Evolutionary conservation across 768 basidiomycete genomes (phyloP).

Genomic region (Suillus subalutaceus): DNA sequence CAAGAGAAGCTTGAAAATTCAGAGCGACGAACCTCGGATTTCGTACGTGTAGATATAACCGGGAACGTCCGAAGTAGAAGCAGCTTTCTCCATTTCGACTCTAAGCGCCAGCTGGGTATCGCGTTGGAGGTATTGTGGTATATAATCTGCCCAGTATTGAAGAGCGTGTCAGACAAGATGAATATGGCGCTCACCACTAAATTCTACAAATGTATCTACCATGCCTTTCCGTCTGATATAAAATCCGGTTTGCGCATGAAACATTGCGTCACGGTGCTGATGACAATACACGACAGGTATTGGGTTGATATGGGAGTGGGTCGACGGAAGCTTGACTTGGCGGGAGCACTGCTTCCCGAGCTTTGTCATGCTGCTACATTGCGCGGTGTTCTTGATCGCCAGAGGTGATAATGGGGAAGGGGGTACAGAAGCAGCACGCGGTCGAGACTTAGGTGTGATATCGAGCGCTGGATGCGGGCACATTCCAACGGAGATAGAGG

Average conservation of each 20-base stretch:
- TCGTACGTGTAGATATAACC: constrained; percentile 87
- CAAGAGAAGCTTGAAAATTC: constrained; percentile 17
- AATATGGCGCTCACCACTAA: constrained; percentile 47
- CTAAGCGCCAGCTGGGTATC: constrained; percentile 63
- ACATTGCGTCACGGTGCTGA: constrained; percentile 62
- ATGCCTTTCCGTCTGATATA: constrained; percentile 49
- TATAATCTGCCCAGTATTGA: constrained; percentile 54
- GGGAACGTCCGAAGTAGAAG: constrained; percentile 57
- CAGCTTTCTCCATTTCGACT: constrained; percentile 55
- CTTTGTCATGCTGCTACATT: constrained; percentile 70
- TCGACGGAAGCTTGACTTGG: constrained; percentile 49
- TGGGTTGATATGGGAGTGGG: constrained; percentile 28
- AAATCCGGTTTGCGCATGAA: constrained; percentile 53
- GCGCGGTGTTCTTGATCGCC: constrained; percentile 30
- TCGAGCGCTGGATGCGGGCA: constrained; percentile 17
- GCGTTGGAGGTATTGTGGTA: constrained; percentile 62
- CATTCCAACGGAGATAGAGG: constrained; percentile 9
- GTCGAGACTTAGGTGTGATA: constrained; percentile 19
- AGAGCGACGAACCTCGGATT: constrained; percentile 57
- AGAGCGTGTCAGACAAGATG: constrained; percentile 2
- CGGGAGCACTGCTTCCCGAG: constrained; percentile 64
- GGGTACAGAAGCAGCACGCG: constrained; percentile 24
- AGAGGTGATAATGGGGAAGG: constrained; percentile 23
- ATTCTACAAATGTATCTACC: constrained; percentile 52
- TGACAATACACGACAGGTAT: constrained; percentile 53